Evolutionary conservation across 805 yeast genomes (phyloP).

Genomic region (Kodamaea jinghongensis): DNA sequence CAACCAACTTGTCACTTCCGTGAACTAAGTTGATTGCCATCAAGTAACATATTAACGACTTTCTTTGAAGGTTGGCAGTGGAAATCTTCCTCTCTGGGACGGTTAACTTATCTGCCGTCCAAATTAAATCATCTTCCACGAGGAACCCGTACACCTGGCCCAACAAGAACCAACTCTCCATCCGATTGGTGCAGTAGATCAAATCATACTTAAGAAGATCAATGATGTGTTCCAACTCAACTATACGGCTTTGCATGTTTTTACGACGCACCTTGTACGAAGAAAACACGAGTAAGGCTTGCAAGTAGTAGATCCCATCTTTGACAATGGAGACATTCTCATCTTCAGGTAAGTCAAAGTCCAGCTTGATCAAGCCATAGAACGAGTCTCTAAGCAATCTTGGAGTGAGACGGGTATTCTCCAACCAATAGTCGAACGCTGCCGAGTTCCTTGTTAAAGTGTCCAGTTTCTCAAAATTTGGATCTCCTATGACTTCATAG

Average conservation of each 20-base stretch:
- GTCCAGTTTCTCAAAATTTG: conserved; percentile 42
- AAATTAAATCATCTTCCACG: conserved; percentile 87
- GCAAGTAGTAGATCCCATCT: conserved; percentile 64
- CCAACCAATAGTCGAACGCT: conserved; percentile 46
- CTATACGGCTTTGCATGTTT: conserved; percentile 74
- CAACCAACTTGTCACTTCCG: conserved; percentile 22
- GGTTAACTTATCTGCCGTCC: conserved; percentile 84
- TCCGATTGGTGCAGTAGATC: conserved; percentile 58
- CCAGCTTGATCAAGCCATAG: conserved; percentile 42
- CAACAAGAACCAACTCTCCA: conserved; percentile 83
- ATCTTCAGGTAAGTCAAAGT: conserved; percentile 23
- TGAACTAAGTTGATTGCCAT: conserved; percentile 57
- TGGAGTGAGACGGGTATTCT: conserved; percentile 41
- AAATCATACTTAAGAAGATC: conserved; percentile 65
- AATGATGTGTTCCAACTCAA: conserved; percentile 75
- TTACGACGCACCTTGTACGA: conserved; percentile 69
- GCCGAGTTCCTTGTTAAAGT: conserved; percentile 46
- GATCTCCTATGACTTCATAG: conserved; percentile 69
- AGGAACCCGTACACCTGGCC: conserved; percentile 76
- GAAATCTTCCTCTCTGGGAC: conserved; percentile 54
- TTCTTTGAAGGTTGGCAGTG: conserved; percentile 66
- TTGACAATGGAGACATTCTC: conserved; percentile 26
- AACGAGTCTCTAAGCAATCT: conserved; percentile 48
- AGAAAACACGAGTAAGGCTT: conserved; percentile 67
- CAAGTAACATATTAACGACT: conserved; percentile 66